Evolutionary conservation across 768 basidiomycete genomes (phyloP).

Genomic region (Pluteus cervinus): DNA sequence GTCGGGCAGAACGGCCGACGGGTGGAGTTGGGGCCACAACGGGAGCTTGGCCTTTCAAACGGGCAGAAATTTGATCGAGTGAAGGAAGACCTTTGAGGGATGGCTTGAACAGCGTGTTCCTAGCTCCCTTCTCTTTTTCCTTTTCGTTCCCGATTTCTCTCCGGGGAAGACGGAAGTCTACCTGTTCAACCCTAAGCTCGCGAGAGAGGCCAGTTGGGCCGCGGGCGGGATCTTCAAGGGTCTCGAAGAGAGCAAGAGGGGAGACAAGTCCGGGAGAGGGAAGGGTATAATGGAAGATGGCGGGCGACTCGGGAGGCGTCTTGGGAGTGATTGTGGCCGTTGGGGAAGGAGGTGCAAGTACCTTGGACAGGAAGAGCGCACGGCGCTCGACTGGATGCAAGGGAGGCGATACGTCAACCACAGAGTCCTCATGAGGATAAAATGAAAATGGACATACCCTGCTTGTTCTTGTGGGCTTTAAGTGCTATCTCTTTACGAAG

Average conservation of each 20-base stretch:
- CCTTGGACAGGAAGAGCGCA: conserved; percentile 67
- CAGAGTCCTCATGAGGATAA: neutral
- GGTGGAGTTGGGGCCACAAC: conserved; percentile 16
- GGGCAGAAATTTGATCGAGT: conserved; percentile 72
- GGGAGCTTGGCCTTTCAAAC: conserved; percentile 36
- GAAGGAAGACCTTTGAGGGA: conserved; percentile 41
- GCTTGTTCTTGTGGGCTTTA: conserved; percentile 68
- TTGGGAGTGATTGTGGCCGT: conserved; percentile 51
- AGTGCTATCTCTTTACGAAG: conserved; percentile 71
- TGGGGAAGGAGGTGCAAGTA: conserved; percentile 61
- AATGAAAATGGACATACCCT: conserved; percentile 41
- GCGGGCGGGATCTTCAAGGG: conserved; percentile 29
- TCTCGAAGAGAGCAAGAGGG: conserved; percentile 55
- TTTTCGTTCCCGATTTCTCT: conserved; percentile 17
- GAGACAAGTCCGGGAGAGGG: conserved; percentile 65
- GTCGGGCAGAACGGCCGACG: conserved; percentile 15
- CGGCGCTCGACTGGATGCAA: conserved; percentile 58
- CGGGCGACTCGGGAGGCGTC: conserved; percentile 65
- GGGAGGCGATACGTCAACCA: conserved; percentile 3
- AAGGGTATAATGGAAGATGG: conserved; percentile 61
- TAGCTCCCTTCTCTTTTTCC: conserved; percentile 9
- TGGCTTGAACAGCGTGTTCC: conserved; percentile 7
- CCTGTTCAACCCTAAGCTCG: conserved; percentile 60
- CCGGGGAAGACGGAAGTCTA: conserved; percentile 51
- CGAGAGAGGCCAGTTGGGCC: conserved; percentile 16